Evolutionary conservation across 2,329 filamentous ascomycete genomes (phyloP), one percentile per base, ranked within the genome.

Genomic region (Penicillium sp.): DNA sequence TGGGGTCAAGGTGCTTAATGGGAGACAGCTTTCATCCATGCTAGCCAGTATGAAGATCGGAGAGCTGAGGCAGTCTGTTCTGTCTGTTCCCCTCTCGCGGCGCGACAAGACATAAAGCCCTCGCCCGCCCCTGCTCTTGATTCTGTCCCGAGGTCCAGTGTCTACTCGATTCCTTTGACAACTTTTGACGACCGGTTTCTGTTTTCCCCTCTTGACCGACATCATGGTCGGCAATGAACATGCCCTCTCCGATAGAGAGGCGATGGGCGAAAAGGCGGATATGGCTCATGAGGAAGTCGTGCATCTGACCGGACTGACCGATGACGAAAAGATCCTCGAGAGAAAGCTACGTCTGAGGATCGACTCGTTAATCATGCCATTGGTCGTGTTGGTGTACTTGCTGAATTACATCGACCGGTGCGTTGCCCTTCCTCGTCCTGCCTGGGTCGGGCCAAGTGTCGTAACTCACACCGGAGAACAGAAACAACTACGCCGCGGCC

Each of bases 401-500:
- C 62, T 69, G 53, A 69, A 68, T 43, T 70, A 69, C 32, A 68
- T 69, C 28, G 67, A 69, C 41, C 58, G 65, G 64, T 67, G 46
- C 19, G 53, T 44, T 4, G n/a, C 19, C 9, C 10, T 20, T 3
- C 13, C 14, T 16, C 7, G 4, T n/a, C 14, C 10, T n/a, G 4
- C 11, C 19, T 7, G 2, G 8, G 4, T 15, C 19, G 13, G 3
- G 17, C 41, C 45, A 33, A 46, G 13, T 13, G 3, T 36, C 18
- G 11, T 21, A 19, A 21, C 17, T 1, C 16, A 26, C 20, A 9
- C n/a, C 2, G 9, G 4, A 4, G 3, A n/a, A 35, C 18, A 58
- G 56, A 23, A 77, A 76, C 58, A 77, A 72, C 35, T 71, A 70
- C 43, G 68, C 69, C 1, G 67, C 68, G 1, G 69, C 69, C 19